Percentiles rank a stretch among this genome's conserved stretches.
Evolutionary conservation across 2,329 filamentous ascomycete genomes (phyloP).

Genomic region (Clonostachys rosea): DNA sequence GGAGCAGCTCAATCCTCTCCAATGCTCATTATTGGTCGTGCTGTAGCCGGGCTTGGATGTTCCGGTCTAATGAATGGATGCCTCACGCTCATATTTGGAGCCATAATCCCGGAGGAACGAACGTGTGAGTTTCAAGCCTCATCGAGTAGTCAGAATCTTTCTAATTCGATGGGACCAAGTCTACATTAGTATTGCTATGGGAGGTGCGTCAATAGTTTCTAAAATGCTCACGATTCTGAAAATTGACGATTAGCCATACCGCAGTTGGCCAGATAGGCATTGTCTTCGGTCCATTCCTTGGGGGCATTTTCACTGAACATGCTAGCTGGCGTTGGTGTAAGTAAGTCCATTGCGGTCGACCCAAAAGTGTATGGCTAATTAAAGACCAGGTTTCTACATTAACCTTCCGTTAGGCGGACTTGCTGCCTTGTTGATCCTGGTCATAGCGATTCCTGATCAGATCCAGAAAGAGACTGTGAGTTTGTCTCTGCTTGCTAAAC

Average conservation of each 20-base stretch:
- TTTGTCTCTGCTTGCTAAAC: constrained; percentile 13
- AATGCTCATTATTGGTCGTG: constrained; percentile 13
- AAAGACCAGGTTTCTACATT: constrained; percentile 29
- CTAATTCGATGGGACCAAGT: background rate
- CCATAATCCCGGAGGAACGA: constrained; percentile 8
- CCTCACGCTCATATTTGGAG: constrained; percentile 9
- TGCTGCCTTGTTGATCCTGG: constrained; percentile 20
- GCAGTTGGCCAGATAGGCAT: constrained; percentile 22
- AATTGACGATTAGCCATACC: no score
- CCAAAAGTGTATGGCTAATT: no score
- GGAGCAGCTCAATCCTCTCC: constrained; percentile 7
- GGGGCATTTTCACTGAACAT: constrained; percentile 31
- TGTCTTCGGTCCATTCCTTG: constrained; percentile 34
- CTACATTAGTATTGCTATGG: constrained; percentile 8
- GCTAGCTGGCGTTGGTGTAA: constrained; percentile 34
- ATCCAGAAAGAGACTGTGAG: constrained; percentile 18
- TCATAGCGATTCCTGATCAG: constrained; percentile 29
- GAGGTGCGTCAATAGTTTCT: constrained; percentile 10
- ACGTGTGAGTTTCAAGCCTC: constrained; percentile 1
- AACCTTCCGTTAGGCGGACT: constrained; percentile 37
- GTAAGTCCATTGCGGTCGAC: background rate
- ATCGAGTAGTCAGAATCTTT: no score
- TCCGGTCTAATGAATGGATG: constrained; percentile 10
- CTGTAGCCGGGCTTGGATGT: constrained; percentile 9
- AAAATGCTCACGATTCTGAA: constrained; percentile 2